Evolutionary conservation across 441 rosid species (phyloP), one percentile per base, ranked within the genome.

Genomic region (Aleurites moluccanus): DNA sequence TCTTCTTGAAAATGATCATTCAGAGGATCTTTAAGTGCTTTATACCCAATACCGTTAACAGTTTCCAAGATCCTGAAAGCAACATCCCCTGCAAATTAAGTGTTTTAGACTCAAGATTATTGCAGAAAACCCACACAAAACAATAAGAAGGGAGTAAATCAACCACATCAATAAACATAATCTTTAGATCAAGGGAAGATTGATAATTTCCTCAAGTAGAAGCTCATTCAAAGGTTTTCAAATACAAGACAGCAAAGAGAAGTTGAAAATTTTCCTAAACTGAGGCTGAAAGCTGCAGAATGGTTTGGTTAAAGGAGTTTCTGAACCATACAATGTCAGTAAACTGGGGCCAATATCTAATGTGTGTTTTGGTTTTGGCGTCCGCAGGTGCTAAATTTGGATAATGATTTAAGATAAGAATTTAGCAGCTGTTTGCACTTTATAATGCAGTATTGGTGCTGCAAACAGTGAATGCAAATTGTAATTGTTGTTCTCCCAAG

Each of bases 1-100:
- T 91, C 96, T 81, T 93, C 98, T 53, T 68, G 91, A 55, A 82
- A 84, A 61, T 79, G 81, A 79, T 92, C 92, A 67, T 84, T 80
- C 63, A 78, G 21, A 49, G 84, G 85, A 84, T 90, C 89, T 80
- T 70, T 86, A 67, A 82, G 55, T 16, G 94, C 95, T 81, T 88
- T 89, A 74, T 77, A 79, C 66, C 77, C 88, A 57, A 85, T 84
- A 79, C 90, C 85, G 70, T 83, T 82, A 69, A 89, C 56, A 72
- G 77, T 73, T 72, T 91, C 98, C 20, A 85, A 84, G 70, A 91
- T 88, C 85, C 88, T 88, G 85, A 95, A 93, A 65, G 95, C 95
- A 83, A 93, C 92, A 86, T 93, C 99, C 72, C 99, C 98, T 95
- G 89, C 85, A 82, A 61, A 77, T 73, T 57, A 66, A 77, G 65